Base-by-base conservation (phyloP, 2,329 filamentous ascomycete genomes). In the Pyricularia sp. region DNA sequence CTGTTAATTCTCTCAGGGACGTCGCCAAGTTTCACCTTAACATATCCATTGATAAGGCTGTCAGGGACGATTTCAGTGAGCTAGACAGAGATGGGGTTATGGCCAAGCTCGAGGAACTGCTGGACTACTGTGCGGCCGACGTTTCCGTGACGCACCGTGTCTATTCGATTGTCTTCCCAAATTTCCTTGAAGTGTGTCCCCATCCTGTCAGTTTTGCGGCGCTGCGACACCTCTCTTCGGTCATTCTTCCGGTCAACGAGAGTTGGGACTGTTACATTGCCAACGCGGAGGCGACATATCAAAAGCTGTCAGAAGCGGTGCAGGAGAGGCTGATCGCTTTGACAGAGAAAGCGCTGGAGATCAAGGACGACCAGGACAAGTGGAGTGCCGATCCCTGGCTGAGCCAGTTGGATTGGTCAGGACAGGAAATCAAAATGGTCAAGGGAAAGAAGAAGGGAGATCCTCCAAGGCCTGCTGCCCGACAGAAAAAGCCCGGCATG, bases 191-290 rank as follows among this genome's bases (percentile, higher is more conserved):
- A 60, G 90, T 90, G 30, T 99, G 94, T 72, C 94, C 94, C 0
- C 96, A 99, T 75, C 94, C 94, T 0, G 94, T 99, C 71, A 97
- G 93, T 76, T 99, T 99, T 72, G 93, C 91, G 2, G 94, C 94
- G 1, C 81, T 99, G 22, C 85, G 94, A 19, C 94, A 97, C 73
- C 82, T 99, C n/a, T 92, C 93, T 0, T 89, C 93, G 0, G 92
- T 96, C 68, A 96, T 97, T 62, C 79, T 99, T 8, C 94, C 94
- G 0, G 89, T 97, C 60, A 86, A 97, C 73, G 84, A 88, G 70
- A 87, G 89, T 0, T 99, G 96, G 96, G 84, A 93, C 66, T 79
- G 85, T 1, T 99, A 99, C 72, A 81, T 97, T 60, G 78, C 82
- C 12, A 93, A 89, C 66, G 88, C 94, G 0, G 94, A 99, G 73